phyloP scores from a whole-genome alignment of 805 yeast species.

The Pichia phayaonensis region DNA sequence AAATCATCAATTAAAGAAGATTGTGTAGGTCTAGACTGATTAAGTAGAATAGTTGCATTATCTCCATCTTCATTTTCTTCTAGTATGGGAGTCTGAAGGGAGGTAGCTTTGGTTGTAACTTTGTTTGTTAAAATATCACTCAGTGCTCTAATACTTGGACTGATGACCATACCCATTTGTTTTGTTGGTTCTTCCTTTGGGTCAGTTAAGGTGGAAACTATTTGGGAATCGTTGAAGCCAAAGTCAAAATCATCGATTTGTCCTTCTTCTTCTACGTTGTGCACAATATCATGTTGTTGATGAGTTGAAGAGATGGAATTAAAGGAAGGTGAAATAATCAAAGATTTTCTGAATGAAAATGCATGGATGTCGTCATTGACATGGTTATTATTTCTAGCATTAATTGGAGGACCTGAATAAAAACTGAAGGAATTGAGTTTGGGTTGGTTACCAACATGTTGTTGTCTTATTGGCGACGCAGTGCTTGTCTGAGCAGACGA shows the following conservation, averaged over 20 bases:
- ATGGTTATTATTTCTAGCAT: conserved; percentile 11
- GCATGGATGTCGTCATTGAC: conserved; percentile 16
- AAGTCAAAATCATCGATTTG: conserved; percentile 2
- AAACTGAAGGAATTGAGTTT: conserved; percentile 16
- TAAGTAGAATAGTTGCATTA: neutral
- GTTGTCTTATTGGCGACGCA: conserved; percentile 18
- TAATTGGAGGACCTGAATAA: conserved; percentile 24
- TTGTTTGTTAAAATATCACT: conserved; percentile 27
- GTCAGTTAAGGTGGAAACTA: neutral
- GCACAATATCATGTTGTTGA: neutral
- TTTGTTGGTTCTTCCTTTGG: conserved; percentile 25
- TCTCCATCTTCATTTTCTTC: conserved; percentile 11
- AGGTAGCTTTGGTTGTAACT: conserved; percentile 3
- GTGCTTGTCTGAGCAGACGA: conserved; percentile 33
- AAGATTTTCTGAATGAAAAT: conserved; percentile 25
- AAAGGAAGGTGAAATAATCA: conserved; percentile 28
- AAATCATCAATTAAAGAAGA: conserved; percentile 5
- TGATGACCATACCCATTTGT: conserved; percentile 25
- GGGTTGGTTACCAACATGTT: neutral
- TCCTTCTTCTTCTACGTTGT: neutral
- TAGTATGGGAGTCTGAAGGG: conserved; percentile 3
- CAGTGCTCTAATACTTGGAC: conserved; percentile 31
- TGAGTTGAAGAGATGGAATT: conserved; percentile 17
- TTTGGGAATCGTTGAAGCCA: conserved; percentile 1
- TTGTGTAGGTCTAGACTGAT: neutral